Evolutionary conservation across 2,329 filamentous ascomycete species (phyloP).

Genomic region (Nigrospora oryzae): DNA sequence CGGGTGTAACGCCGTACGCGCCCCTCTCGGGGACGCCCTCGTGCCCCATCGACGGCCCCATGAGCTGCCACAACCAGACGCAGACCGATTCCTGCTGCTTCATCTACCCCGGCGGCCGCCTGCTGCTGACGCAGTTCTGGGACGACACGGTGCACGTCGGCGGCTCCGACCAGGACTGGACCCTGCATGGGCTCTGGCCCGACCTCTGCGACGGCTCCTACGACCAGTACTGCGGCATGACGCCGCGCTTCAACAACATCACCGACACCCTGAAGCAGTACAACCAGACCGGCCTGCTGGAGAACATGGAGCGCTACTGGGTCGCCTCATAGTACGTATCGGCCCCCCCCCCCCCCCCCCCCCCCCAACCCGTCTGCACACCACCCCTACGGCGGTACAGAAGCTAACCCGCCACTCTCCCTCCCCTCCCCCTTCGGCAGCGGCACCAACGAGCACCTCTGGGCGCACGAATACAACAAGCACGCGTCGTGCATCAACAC

Average conservation of each 20-base stretch:
- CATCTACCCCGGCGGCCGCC: conserved; percentile 29
- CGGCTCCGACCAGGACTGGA: conserved; percentile 34
- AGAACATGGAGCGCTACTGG: conserved; percentile 34
- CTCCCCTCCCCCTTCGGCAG: conserved; percentile 8
- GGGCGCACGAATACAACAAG: conserved; percentile 65
- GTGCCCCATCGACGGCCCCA: conserved; percentile 30
- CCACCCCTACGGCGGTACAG: background rate
- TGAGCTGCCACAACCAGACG: conserved; percentile 30
- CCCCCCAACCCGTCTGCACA: background rate
- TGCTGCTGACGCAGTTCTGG: conserved; percentile 36
- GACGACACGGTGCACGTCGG: conserved; percentile 28
- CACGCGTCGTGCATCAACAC: conserved; percentile 68
- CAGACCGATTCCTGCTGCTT: conserved; percentile 31
- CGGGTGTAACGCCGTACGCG: conserved; percentile 20
- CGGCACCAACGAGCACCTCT: conserved; percentile 38
- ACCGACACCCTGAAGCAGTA: conserved; percentile 30
- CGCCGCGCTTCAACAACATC: conserved; percentile 31
- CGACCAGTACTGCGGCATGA: conserved; percentile 32
- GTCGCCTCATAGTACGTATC: conserved; percentile 25
- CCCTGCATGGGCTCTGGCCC: conserved; percentile 35
- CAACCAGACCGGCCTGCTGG: conserved; percentile 27
- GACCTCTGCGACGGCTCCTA: conserved; percentile 35
- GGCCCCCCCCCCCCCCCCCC: background rate
- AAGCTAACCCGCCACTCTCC: background rate
- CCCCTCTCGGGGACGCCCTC: conserved; percentile 25